Percentiles rank a stretch among this genome's conserved stretches.
phyloP scores from a whole-genome alignment of 345 rosid genomes.

The Crucihimalaya himalaica region DNA sequence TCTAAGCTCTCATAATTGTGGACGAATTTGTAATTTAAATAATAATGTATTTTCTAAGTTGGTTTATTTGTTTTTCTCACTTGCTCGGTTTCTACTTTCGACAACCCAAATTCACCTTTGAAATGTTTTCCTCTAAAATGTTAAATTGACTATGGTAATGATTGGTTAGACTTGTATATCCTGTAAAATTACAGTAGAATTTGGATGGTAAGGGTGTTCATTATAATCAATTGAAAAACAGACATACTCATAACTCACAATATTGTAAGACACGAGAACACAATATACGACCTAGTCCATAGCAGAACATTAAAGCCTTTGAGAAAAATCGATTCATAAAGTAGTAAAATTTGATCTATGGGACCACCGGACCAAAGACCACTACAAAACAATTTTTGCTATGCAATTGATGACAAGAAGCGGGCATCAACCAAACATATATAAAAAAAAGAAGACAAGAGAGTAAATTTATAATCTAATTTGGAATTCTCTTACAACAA shows the following conservation, averaged over 20 bases:
- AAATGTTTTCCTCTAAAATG: neutral
- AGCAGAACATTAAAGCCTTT: neutral
- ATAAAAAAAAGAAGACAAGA: neutral
- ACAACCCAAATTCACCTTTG: neutral
- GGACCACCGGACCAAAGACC: neutral
- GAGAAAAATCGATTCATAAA: neutral
- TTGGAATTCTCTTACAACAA: slow-evolving; percentile 7
- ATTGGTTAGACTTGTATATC: neutral
- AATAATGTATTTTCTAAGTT: neutral
- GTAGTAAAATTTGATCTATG: neutral
- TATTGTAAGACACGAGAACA: neutral
- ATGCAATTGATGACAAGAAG: neutral
- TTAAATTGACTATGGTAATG: neutral
- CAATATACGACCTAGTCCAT: neutral
- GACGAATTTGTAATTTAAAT: slow-evolving; percentile 18
- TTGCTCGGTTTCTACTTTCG: neutral
- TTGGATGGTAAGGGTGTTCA: neutral
- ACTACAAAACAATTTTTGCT: neutral
- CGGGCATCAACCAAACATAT: neutral
- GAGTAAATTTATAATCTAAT: neutral
- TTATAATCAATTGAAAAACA: neutral
- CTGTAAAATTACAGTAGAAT: neutral
- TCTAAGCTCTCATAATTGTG: slow-evolving; percentile 14
- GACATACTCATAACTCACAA: neutral
- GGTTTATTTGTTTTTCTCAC: neutral